phyloP scores from a whole-genome alignment of 129 eudicot genomes.

The Artemisia argyi region DNA sequence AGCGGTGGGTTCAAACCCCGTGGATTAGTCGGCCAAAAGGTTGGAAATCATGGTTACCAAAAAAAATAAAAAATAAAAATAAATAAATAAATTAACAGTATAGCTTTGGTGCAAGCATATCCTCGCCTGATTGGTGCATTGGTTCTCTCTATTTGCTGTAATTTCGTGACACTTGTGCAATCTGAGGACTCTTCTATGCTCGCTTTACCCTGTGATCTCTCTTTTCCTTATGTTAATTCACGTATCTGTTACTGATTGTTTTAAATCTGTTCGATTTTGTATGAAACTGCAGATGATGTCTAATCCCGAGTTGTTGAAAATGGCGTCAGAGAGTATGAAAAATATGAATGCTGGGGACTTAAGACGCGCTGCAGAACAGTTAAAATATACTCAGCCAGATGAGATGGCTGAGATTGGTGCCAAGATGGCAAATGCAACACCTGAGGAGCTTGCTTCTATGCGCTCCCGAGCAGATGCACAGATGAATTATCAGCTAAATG shows the following conservation, averaged over 20 bases:
- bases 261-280: not conserved
- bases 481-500: slow-evolving; percentile 64
- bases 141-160: not conserved
- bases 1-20: too few species aligned
- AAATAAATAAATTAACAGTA: too few species aligned
- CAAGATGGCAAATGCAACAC: slow-evolving; percentile 93
- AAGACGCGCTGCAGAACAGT: slow-evolving; percentile 87
- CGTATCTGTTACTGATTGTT: not conserved
- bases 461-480: slow-evolving; percentile 85
- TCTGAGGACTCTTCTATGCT: not conserved
- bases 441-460: slow-evolving; percentile 87
- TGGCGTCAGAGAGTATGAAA: slow-evolving; percentile 95
- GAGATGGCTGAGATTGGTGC: slow-evolving; percentile 90
- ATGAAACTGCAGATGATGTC: slow-evolving; percentile 84
- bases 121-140: not conserved
- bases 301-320: slow-evolving; percentile 86
- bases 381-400: slow-evolving; percentile 86
- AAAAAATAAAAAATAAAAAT: too few species aligned
- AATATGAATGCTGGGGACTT: slow-evolving; percentile 84
- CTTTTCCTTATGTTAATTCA: not conserved
- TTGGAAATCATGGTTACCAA: too few species aligned
- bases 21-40: too few species aligned
- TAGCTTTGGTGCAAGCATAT: not conserved
- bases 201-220: not conserved
- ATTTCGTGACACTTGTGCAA: not conserved